Evolutionary conservation across 2,329 filamentous ascomycete species (phyloP), one percentile per base, ranked within the genome.

Genomic region (Dactylellina drechsleri): DNA sequence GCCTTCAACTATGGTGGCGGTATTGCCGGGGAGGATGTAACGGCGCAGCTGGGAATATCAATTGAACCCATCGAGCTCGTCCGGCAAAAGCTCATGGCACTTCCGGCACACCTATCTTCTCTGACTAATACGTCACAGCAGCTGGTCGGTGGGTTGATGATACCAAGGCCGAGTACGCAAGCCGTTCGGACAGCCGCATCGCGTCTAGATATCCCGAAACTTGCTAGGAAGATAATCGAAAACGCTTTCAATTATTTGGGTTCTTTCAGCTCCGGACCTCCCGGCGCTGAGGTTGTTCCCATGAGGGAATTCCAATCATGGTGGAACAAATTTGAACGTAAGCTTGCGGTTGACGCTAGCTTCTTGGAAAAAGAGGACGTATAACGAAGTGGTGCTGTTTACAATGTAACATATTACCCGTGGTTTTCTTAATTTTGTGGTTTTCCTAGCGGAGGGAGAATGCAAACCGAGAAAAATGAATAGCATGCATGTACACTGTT

Each of bases 201-300:
- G 7, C 26, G 41, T 4, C 45, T 61, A 8, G 61, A 56, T n/a
- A 95, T 92, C 0, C 88, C 92, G 77, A 84, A 92, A 1, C 85
- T 99, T 23, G 95, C 95, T 31, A 93, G 98, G 83, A 86, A 92
- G 77, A 97, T 99, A 79, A 98, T 99, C 79, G 91, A 92, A 79
- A 97, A 97, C 82, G 95, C 94, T 13, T 99, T 98, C 82, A 97
- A 99, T 83, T 98, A 97, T 81, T 85, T 99, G 68, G 89, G 94
- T 2, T 91, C 92, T 79, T 98, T 96, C 84, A 86, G 67, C 84
- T 85, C 28, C 85, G 86, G 58, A 85, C 86, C 70, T 85, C 83
- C 84, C 26, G 86, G 84, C 1, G 91, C 91, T 53, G 94, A 98
- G 81, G 91, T 96, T 12, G 92, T 99, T 23, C 93, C 95, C n/a